phyloP scores from a whole-genome alignment of 2,329 filamentous ascomycete genomes.

The Aureobasidium sp. region DNA sequence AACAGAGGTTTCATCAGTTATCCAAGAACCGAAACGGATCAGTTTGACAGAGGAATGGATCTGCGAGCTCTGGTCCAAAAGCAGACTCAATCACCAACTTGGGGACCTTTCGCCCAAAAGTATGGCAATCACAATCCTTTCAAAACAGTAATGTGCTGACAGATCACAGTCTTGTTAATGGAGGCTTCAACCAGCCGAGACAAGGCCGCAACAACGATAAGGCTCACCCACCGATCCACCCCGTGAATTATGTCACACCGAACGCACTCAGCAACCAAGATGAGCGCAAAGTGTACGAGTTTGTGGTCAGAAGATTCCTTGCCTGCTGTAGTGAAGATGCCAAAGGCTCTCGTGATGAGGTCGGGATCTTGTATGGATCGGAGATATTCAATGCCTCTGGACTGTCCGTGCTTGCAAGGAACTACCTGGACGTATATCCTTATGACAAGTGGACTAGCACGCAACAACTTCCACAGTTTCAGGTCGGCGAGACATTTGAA shows the following conservation, averaged over 20 bases:
- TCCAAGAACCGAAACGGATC: constrained; percentile 92
- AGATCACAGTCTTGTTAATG: constrained; percentile 53
- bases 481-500: constrained; percentile 72
- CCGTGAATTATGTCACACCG: constrained; percentile 73
- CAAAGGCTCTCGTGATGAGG: constrained; percentile 73
- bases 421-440: constrained; percentile 91
- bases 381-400: constrained; percentile 79
- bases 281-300: constrained; percentile 81
- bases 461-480: constrained; percentile 71
- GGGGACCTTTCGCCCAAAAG: constrained; percentile 71
- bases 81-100: constrained; percentile 67
- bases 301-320: constrained; percentile 83
- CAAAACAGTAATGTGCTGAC: background rate
- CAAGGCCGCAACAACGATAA: constrained; percentile 88
- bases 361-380: constrained; percentile 76
- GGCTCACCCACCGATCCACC: constrained; percentile 94
- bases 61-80: constrained; percentile 73
- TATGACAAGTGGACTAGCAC: constrained; percentile 96
- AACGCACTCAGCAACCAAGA: constrained; percentile 53
- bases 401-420: constrained; percentile 75
- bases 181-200: constrained; percentile 73
- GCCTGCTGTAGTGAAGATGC: constrained; percentile 96
- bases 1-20: constrained; percentile 96
- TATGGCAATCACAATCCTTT: background rate
- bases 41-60: constrained; percentile 87